Base-by-base conservation (phyloP, 2,329 filamentous ascomycete species). In the Colletotrichum sp. region DNA sequence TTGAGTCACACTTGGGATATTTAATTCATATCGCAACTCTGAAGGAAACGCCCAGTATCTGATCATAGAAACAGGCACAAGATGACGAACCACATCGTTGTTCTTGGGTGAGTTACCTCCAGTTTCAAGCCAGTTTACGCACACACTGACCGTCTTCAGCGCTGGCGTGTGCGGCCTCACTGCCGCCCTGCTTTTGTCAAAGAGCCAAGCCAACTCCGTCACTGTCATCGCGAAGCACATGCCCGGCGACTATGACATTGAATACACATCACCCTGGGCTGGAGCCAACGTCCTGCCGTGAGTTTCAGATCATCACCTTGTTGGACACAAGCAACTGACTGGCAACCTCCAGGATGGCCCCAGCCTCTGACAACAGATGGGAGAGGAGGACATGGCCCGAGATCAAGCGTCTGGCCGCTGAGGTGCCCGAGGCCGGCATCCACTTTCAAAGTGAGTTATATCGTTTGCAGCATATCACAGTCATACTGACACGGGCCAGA, bases 241-340 rank as follows among this genome's bases (percentile, higher is more conserved):
- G 93, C 94, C 94, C 0, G 94, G 94, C 51, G 94, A 97, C 83
- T 95, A 95, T 81, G 93, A 95, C 76, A 92, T 95, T 75, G 93
- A 96, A 85, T 97, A 96, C 81, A 91, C 93, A 2, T 95, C 93
- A 3, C 94, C 93, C 0, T 96, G 93, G 93, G 94, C 94, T 5
- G 94, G 94, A 33, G 93, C 93, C 76, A 95, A 95, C 79, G 93
- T 90, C 78, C 80, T 93, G 67, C 93, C 93, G 90, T 93, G 79
- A 74, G 90, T 84, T 2, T 8, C 13, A 5, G 29, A 64, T 51
- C 1, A 31, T 7, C 18, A 61, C 27, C 43, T n/a, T 67, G n/a
- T 57, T 74, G 4, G 59, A 34, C 3, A 13, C 2, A 18, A 2
- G 21, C 5, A 6, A 64, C 58, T 71, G n/a, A 74, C n/a, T 6